Conservation (phyloP, 2,329 filamentous ascomycete species). For the Xylaria hypoxylon region DNA sequence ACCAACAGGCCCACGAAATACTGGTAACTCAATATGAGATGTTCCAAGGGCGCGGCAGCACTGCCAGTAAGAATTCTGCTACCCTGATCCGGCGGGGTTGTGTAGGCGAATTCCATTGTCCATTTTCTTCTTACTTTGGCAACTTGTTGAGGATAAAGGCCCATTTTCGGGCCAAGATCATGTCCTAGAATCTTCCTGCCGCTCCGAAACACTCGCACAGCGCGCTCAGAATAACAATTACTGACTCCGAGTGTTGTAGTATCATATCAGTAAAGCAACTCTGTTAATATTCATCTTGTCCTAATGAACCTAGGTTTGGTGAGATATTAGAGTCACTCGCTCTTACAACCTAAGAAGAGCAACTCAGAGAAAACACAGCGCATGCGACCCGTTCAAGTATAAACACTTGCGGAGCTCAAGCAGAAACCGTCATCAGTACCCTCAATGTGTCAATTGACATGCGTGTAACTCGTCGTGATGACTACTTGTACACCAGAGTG, state of each 20-base stretch:
- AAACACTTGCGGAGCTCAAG: not conserved
- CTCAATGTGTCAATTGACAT: not conserved
- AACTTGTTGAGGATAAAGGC: too few species aligned
- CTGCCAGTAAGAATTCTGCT: not conserved
- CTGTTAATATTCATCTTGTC: not conserved
- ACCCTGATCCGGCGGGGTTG: not conserved
- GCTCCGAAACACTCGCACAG: too few species aligned
- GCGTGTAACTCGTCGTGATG: too few species aligned
- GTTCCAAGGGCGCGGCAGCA: not conserved
- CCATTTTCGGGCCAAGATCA: too few species aligned
- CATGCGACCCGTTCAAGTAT: not conserved
- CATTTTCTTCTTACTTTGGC: too few species aligned
- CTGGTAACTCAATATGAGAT: not conserved
- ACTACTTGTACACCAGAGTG: too few species aligned
- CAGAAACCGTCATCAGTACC: not conserved
- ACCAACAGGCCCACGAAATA: not conserved
- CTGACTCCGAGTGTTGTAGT: too few species aligned
- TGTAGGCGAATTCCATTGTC: too few species aligned
- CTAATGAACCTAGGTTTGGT: not conserved
- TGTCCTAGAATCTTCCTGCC: too few species aligned
- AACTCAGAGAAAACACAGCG: not conserved
- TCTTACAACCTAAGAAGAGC: not conserved
- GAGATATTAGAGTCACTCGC: not conserved
- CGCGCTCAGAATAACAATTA: too few species aligned
- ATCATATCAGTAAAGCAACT: not conserved